Base-by-base conservation (phyloP, 2,329 filamentous ascomycete genomes). In the Xylaria sp. region DNA sequence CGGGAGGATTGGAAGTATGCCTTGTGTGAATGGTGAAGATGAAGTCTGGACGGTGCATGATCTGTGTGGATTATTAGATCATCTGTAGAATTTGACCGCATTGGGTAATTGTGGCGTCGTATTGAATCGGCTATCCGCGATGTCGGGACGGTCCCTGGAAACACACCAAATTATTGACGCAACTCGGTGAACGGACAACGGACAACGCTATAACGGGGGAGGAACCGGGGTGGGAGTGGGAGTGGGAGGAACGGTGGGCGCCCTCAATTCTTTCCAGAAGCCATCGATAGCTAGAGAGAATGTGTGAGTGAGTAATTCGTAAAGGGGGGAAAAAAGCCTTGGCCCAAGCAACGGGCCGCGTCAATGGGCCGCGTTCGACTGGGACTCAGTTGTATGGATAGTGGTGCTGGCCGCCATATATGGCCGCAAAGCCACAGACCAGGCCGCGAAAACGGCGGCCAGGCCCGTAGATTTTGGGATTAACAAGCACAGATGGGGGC, bases 391-490 rank as follows among this genome's bases (percentile, higher is more conserved):
- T 54, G 57, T 13, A 9, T 53, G 54, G 51, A 54, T 38, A 66
- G 68, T 73, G 73, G 72, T 70, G 60, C 63, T 61, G 76, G 72
- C 72, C 75, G 72, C 70, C 63, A 51, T 70, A 69, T 73, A 28
- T 64, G 75, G 76, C 72, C 74, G 65, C 76, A 72, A 76, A 77
- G 76, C 75, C 76, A 72, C 75, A 65, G 61, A 66, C 69, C 63
- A 68, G 70, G 72, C 70, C 72, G 63, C 66, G 23, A 36, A 51
- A 54, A 40, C 62, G 65, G 72, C 66, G 76, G 69, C 76, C 77
- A 60, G 76, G 69, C 76, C 77, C 62, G 62, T 66, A 63, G 63
- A 65, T 60, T 33, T 7, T 33, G 33, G 33, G 33, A 33, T 33
- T 33, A 69, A 23, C 65, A 72, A 68, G 62, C 68, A 60, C 70